Evolutionary conservation across 140 eudicot species (phyloP), one percentile per base, ranked within the genome.

Genomic region (Stevia rebaudiana): DNA sequence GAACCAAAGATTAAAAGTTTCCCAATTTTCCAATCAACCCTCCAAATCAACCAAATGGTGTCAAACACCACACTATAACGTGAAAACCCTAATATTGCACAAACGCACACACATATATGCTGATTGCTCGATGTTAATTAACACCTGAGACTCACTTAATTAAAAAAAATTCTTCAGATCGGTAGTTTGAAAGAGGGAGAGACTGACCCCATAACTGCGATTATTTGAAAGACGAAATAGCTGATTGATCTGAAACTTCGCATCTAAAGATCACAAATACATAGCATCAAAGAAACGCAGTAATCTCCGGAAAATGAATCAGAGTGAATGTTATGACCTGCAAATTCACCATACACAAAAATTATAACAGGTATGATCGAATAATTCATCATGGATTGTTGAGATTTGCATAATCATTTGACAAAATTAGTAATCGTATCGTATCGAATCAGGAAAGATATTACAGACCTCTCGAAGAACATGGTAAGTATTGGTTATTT

Each of bases 171-270:
- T n/a, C n/a, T n/a, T n/a, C n/a, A 28, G 3, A 28, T 1, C 4
- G 33, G 33, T 28, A 28, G 2, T 28, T 4, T 28, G 72, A 51
- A 42, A 51, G 41, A 67, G 73, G 53, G 25, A 53, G 53, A 60
- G 69, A 70, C 69, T 60, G 62, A 70, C 76, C 76, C 76, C 76
- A 70, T 70, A 53, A 70, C 13, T 60, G 23, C 52, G 18, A 60
- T 13, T 23, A 60, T 11, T 19, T 60, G 54, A 52, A 70, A 58
- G 75, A 70, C 23, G 31, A 60, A 37, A 70, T 23, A 47, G 62
- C 31, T 48, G 61, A 60, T 31, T 48, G 76, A 70, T 70, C 76
- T 60, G 69, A 46, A 47, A 61, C 62, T 70, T 60, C 30, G 76
- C 69, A 47, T 60, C 31, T 25, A 60, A 48, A 16, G 41, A 59